Base-by-base conservation (phyloP, 2,329 filamentous ascomycete genomes). In the Diatrype stigma region DNA sequence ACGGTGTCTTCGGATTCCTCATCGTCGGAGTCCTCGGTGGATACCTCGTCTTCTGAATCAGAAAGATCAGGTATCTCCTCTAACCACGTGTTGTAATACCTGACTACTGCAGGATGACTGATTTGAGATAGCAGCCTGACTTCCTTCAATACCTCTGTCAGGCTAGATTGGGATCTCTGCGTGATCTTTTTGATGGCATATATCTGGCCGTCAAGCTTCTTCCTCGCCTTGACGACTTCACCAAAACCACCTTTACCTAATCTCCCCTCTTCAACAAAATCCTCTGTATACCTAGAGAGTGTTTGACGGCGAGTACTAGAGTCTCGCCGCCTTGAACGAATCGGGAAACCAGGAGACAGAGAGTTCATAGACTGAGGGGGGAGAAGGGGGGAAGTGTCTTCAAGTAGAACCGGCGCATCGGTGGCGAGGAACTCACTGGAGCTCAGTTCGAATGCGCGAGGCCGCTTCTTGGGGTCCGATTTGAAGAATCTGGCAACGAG, bases 111-210 rank as follows among this genome's bases (percentile, higher is more conserved):
- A 3, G 92, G 92, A 68, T 97, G 93, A 62, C 95, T 96, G 51
- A 99, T 80, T 53, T 90, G 84, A n/a, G 93, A 96, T 16, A 99
- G 76, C 8, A 97, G 73, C 66, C 92, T 87, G 38, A 96, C 93
- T 67, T 94, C 89, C 49, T 89, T 90, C 23, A 93, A 67, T 12
- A 92, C 85, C 64, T 96, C 89, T 0, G 88, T 92, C 37, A 97
- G 75, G 51, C 88, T 89, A 52, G 85, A 80, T 23, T 87, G 81
- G 1, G 90, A 90, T 47, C 86, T 86, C 59, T 94, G 89, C 1
- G 85, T 90, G 55, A 99, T 94, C 67, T 97, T 96, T 69, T 99
- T 99, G 66, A 99, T 89, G 17, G 94, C 94, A 70, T 97, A 99
- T 42, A 95, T 86, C 51, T 92, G 89, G 1, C 90, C 90, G 66